These are phyloP conservation scores for Ochetophila trinervis DNA, from an alignment of 306 rosid genomes.

Conservation along the genomic window DNA sequence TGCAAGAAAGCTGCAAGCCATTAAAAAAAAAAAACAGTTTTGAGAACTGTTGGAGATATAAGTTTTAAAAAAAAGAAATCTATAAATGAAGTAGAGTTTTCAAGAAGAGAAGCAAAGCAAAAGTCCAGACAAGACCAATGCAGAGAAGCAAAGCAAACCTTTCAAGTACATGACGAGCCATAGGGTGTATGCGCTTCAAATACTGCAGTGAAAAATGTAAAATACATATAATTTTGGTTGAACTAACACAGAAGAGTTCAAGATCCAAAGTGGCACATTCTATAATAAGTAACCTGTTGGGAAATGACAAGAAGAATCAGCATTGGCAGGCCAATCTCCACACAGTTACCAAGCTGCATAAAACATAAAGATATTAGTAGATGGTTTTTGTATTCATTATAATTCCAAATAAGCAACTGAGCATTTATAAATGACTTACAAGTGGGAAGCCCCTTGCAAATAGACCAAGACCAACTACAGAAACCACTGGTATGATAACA, in stretches of 20 bases:
- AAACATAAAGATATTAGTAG: slow-evolving; percentile 25
- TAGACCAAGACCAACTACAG: slow-evolving; percentile 79
- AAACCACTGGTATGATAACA: slow-evolving; percentile 63
- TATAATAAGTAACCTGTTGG: slow-evolving; percentile 61
- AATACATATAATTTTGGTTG: slow-evolving; percentile 8
- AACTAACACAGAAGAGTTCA: not conserved
- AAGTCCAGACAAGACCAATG: slow-evolving; percentile 65
- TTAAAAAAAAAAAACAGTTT: no score
- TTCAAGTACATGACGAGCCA: slow-evolving; percentile 41
- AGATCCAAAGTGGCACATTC: not conserved
- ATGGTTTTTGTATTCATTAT: slow-evolving; percentile 6
- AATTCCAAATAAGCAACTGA: slow-evolving; percentile 10
- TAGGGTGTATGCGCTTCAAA: slow-evolving; percentile 46
- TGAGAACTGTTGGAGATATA: no score
- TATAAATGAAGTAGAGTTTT: no score
- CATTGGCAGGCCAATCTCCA: slow-evolving; percentile 90
- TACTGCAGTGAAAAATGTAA: slow-evolving; percentile 38
- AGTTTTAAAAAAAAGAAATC: no score
- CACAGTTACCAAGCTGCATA: slow-evolving; percentile 75
- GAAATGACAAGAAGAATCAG: slow-evolving; percentile 62
- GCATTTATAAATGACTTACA: slow-evolving; percentile 43
- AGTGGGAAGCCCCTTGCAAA: slow-evolving; percentile 78
- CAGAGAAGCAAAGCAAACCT: slow-evolving; percentile 73
- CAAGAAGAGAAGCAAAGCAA: slow-evolving; percentile 48
- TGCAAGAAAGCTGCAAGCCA: no score